These are phyloP conservation scores for Aureobasidium sp. DNA, from an alignment of 2,329 filamentous ascomycete species.

Conservation along the genomic window DNA sequence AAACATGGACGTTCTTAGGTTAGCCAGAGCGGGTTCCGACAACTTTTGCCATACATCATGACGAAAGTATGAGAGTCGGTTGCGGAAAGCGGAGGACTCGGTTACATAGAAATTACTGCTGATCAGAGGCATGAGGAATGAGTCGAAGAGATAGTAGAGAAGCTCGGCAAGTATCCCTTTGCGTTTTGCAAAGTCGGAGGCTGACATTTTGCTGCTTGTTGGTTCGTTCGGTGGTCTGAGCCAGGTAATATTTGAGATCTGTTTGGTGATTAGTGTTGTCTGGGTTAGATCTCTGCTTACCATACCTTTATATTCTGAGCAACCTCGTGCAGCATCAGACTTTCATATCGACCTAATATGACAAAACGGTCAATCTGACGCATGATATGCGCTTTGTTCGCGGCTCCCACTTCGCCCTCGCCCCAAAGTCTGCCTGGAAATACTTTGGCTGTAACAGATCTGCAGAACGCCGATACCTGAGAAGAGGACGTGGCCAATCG, in stretches of 20 bases:
- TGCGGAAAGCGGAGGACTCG: slow-evolving; percentile 73
- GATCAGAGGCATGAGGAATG: slow-evolving; percentile 78
- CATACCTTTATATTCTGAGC: slow-evolving; percentile 67
- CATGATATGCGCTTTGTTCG: slow-evolving; percentile 59
- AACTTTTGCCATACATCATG: slow-evolving; percentile 84
- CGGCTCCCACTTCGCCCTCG: slow-evolving; percentile 39
- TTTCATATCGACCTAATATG: slow-evolving; percentile 71
- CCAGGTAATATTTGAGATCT: slow-evolving; percentile 49
- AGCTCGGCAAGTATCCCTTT: slow-evolving; percentile 75
- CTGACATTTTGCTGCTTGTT: slow-evolving; percentile 51
- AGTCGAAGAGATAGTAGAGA: slow-evolving; percentile 89
- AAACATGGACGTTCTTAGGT: slow-evolving; percentile 66
- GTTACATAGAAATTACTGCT: slow-evolving; percentile 90
- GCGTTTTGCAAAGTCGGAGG: slow-evolving; percentile 68
- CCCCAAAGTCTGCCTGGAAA: slow-evolving; percentile 76
- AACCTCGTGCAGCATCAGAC: slow-evolving; percentile 69
- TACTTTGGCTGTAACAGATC: slow-evolving; percentile 63
- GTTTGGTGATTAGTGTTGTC: not conserved
- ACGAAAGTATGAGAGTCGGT: slow-evolving; percentile 84
- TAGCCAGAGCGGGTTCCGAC: slow-evolving; percentile 62
- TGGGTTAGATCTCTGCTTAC: too few relatives aligned
- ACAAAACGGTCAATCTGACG: slow-evolving; percentile 72
- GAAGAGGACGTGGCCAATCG: slow-evolving; percentile 60
- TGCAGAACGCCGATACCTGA: slow-evolving; percentile 80
- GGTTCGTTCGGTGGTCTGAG: slow-evolving; percentile 50